Base-by-base conservation (phyloP, 2,329 filamentous ascomycete genomes). In the Colletotrichum lini region DNA sequence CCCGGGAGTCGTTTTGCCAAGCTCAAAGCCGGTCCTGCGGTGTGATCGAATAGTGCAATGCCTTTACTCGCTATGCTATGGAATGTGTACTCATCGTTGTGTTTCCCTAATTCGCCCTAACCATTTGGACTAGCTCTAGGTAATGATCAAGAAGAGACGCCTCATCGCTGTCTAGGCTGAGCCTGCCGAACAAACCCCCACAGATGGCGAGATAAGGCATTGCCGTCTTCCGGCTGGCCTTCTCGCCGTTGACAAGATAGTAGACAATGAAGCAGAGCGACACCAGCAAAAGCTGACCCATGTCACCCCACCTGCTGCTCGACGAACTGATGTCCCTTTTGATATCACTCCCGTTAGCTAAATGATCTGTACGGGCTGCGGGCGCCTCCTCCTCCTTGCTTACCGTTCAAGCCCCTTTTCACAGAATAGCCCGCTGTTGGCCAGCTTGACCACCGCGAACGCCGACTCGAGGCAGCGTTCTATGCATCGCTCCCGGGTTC, bases 201-300 rank as follows among this genome's bases (percentile, higher is more conserved):
- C 68, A 71, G 16, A 71, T 67, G 16, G 45, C 68, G 6, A 71
- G 38, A 15, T 71, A 71, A 10, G 68, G 52, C 68, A 71, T 67
- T 12, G 64, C 64, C 10, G 52, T 45, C 38, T 63, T 67, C 3
- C 64, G 64, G 23, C 35, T 59, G 1, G 35, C n/a, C 38, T 67
- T 52, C 10, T 71, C 64, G 21, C 68, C 64, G 16, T 58, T 67
- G 7, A 63, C 47, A 8, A 71, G 64, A 21, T 63, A 67, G 50
- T 71, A 63, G 10, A 71, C 64, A 12, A 71, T 71, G 18, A 63
- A 71, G 18, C 68, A 71, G n/a, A 71, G 64, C 2, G 68, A 71
- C 8, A 71, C 64, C 4, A 71, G n/a, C 4, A 71, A 52, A 18
- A 71, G 58, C 12, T 71, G 64, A 5, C 68, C 68, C 68, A 71